Evolutionary conservation across 2,329 filamentous ascomycete species (phyloP).

Genomic region (Alternaria brassicae): DNA sequence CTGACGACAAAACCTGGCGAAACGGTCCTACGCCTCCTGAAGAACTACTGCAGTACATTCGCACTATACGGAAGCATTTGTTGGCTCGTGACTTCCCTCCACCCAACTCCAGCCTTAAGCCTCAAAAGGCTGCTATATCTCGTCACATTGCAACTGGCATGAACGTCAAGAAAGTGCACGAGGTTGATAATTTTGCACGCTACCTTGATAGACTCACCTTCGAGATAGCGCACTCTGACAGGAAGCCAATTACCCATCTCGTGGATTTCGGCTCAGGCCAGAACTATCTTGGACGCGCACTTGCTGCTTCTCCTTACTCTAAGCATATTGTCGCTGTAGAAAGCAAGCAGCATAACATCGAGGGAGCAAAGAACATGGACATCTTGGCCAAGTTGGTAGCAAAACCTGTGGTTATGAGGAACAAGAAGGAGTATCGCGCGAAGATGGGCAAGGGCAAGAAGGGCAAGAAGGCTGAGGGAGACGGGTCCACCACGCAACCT

Average conservation of each 20-base stretch:
- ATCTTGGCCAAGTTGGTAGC: conserved; percentile 78
- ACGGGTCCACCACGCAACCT: conserved; percentile 14
- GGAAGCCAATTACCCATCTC: conserved; percentile 74
- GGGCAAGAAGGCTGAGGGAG: conserved; percentile 41
- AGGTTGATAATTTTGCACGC: conserved; percentile 88
- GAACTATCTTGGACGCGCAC: conserved; percentile 88
- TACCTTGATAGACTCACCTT: conserved; percentile 75
- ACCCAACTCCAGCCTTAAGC: conserved; percentile 26
- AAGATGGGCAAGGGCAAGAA: conserved; percentile 53
- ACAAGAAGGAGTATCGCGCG: conserved; percentile 79
- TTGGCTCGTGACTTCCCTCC: conserved; percentile 67
- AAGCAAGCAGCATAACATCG: conserved; percentile 83
- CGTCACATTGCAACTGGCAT: conserved; percentile 83
- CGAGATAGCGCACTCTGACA: conserved; percentile 52
- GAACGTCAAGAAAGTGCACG: conserved; percentile 95
- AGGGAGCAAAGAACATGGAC: conserved; percentile 83
- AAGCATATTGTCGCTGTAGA: conserved; percentile 90
- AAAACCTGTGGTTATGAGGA: conserved; percentile 75
- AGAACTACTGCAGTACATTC: conserved; percentile 75
- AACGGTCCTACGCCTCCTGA: conserved; percentile 55
- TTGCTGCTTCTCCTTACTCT: conserved; percentile 86
- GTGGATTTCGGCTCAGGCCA: conserved; percentile 97
- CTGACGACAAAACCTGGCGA: conserved; percentile 48
- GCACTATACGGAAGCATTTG: conserved; percentile 71
- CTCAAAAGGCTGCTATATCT: conserved; percentile 65